Evolutionary conservation across 306 rosid genomes (phyloP).

Genomic region (Purshia tridentata): DNA sequence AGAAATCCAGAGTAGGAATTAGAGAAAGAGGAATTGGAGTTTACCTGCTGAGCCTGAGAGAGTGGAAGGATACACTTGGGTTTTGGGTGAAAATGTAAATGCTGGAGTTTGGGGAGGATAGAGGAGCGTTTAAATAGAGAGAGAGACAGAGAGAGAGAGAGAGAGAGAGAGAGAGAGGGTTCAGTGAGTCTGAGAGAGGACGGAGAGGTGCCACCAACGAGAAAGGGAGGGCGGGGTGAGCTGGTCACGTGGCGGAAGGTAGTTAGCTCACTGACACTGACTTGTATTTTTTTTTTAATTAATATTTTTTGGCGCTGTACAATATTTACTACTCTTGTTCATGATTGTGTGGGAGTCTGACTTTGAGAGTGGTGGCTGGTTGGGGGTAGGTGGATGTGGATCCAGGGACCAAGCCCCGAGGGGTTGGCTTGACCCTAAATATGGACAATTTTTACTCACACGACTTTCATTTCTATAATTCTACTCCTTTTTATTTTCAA

Average conservation of each 20-base stretch:
- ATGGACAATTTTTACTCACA: not conserved
- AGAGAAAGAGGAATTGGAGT: constrained; percentile 14
- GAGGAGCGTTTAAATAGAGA: constrained; percentile 33
- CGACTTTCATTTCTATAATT: not conserved
- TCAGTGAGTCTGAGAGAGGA: not conserved
- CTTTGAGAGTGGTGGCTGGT: not conserved
- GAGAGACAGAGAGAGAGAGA: not conserved
- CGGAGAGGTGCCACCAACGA: constrained; percentile 30
- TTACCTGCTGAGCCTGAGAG: constrained; percentile 37
- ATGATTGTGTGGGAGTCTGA: not conserved
- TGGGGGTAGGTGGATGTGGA: constrained; percentile 14
- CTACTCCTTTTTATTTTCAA: no score
- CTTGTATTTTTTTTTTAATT: not conserved
- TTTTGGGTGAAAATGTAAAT: constrained; percentile 10
- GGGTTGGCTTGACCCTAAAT: constrained; percentile 29
- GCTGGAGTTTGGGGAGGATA: constrained; percentile 14
- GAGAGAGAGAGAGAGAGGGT: not conserved
- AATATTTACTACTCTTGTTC: constrained; percentile 2
- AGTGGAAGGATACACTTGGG: not conserved
- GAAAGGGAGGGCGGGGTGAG: constrained; percentile 17
- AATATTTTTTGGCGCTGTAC: not conserved
- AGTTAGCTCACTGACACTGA: constrained; percentile 42
- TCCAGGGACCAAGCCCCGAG: not conserved
- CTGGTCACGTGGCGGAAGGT: constrained; percentile 59
- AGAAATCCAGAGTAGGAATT: not conserved